These are phyloP conservation scores for Helicocarpus griseus DNA, from an alignment of 2,329 filamentous ascomycete genomes.

Conservation along the genomic window DNA sequence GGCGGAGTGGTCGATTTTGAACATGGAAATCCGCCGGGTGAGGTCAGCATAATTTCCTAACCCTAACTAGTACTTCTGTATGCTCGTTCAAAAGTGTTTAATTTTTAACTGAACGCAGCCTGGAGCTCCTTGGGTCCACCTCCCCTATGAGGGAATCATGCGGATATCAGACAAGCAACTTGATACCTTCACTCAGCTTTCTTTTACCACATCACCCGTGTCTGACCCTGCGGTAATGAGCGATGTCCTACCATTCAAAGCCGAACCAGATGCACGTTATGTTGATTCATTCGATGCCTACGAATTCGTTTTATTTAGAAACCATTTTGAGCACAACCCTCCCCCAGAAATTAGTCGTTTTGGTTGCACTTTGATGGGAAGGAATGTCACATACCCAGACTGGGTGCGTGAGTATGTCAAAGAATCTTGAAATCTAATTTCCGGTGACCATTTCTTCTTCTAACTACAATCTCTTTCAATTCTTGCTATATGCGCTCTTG, in stretches of 20 bases:
- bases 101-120: constrained; percentile 5
- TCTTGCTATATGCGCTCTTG: too few relatives aligned
- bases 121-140: constrained; percentile 5
- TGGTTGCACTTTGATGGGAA: constrained; percentile 4
- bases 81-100: constrained; percentile 1
- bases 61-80: constrained; percentile 1
- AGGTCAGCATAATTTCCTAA: constrained; percentile 6
- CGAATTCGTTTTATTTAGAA: constrained; percentile 6
- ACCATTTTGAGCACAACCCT: constrained; percentile 6
- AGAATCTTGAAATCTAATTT: constrained; percentile 3
- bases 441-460: constrained; percentile 2
- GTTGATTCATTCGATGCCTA: constrained; percentile 7
- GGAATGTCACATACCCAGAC: constrained; percentile 9
- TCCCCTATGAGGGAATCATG: constrained; percentile 7
- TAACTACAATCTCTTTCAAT: constrained; percentile 1
- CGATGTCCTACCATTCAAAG: constrained; percentile 5
- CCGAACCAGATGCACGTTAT: constrained; percentile 2
- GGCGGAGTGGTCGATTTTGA: constrained; percentile 1
- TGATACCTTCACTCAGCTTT: constrained; percentile 8
- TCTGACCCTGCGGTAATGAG: constrained; percentile 2
- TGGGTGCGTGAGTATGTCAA: constrained; percentile 6
- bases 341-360: constrained; percentile 7
- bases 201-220: constrained; percentile 3
- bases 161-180: constrained; percentile 7
- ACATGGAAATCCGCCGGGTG: constrained; percentile 2